A percentile compares a stretch with the other conserved stretches of the same genome.
phyloP scores from a whole-genome alignment of 1,284 basidiomycete species.

The Sanguinoderma infundibulare region DNA sequence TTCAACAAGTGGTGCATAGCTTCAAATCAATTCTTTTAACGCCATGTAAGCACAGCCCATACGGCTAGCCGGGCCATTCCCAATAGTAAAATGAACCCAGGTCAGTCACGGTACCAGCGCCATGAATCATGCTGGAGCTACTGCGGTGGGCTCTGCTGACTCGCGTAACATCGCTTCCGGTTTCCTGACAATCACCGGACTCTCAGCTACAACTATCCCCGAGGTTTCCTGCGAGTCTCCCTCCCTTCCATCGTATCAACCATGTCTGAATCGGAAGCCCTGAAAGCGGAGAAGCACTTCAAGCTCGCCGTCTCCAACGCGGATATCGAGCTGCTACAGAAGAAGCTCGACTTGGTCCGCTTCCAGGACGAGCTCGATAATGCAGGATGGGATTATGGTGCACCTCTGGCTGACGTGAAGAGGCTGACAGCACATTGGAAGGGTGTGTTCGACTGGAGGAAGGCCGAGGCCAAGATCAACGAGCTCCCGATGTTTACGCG shows the following conservation, averaged over 20 bases:
- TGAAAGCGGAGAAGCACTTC: slow-evolving; percentile 29
- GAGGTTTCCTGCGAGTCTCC: not conserved
- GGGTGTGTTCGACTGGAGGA: slow-evolving; percentile 45
- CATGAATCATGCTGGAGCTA: no score
- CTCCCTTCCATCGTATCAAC: not conserved
- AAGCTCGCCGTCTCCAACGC: slow-evolving; percentile 6
- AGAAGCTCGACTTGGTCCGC: slow-evolving; percentile 15
- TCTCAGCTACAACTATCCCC: no score
- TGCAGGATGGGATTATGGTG: slow-evolving; percentile 22
- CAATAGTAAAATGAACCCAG: no score
- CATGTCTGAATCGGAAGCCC: not conserved
- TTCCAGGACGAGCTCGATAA: slow-evolving; percentile 47
- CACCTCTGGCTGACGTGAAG: slow-evolving; percentile 38
- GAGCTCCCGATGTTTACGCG: slow-evolving; percentile 45
- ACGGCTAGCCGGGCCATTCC: no score
- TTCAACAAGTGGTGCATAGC: no score
- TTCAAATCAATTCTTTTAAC: no score
- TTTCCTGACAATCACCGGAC: no score
- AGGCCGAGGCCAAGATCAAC: slow-evolving; percentile 31
- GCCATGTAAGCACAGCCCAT: no score
- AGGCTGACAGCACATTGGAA: slow-evolving; percentile 43
- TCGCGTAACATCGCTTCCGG: no score
- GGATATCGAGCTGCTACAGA: slow-evolving; percentile 9
- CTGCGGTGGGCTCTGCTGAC: no score
- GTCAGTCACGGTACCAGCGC: no score